phyloP scores from a whole-genome alignment of 306 rosid species.

The Crotalaria pallida region DNA sequence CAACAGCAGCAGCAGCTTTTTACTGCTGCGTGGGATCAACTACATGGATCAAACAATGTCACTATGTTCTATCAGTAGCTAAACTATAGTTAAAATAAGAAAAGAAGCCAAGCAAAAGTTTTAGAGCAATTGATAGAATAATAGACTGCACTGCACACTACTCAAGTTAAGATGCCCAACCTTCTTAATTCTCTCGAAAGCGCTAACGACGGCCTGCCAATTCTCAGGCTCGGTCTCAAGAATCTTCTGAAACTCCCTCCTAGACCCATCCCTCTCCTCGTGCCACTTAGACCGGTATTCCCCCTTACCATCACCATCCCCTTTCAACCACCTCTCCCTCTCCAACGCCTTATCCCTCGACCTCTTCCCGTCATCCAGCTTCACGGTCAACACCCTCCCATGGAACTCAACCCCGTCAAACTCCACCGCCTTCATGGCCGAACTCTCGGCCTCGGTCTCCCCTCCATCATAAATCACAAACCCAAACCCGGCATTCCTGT shows the following conservation, averaged over 20 bases:
- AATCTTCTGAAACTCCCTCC: conserved; percentile 54
- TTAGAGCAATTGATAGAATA: not conserved
- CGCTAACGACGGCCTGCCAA: conserved; percentile 80
- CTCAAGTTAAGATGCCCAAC: conserved; percentile 31
- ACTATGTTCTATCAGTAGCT: not conserved
- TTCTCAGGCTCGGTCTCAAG: conserved; percentile 83
- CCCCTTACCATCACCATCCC: conserved; percentile 32
- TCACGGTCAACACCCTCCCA: conserved; percentile 75
- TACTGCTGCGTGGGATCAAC: not conserved
- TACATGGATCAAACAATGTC: too few relatives aligned
- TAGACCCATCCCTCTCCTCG: conserved; percentile 62
- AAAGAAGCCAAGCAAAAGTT: not conserved
- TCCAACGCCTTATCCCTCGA: conserved; percentile 48
- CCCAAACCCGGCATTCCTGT: conserved; percentile 75
- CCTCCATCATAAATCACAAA: conserved; percentile 68
- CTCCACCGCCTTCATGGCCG: conserved; percentile 80
- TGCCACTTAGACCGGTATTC: conserved; percentile 75
- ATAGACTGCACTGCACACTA: not conserved
- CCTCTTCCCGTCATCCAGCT: conserved; percentile 77
- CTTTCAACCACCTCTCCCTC: conserved; percentile 61
- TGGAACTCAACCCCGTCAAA: conserved; percentile 92
- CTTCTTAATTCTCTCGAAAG: conserved; percentile 73
- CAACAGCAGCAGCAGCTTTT: not conserved
- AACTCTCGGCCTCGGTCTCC: conserved; percentile 38
- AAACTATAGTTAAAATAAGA: too few relatives aligned